These are phyloP conservation scores for Drechmeria coniospora DNA, from an alignment of 2,329 filamentous ascomycete genomes.

Conservation along the genomic window DNA sequence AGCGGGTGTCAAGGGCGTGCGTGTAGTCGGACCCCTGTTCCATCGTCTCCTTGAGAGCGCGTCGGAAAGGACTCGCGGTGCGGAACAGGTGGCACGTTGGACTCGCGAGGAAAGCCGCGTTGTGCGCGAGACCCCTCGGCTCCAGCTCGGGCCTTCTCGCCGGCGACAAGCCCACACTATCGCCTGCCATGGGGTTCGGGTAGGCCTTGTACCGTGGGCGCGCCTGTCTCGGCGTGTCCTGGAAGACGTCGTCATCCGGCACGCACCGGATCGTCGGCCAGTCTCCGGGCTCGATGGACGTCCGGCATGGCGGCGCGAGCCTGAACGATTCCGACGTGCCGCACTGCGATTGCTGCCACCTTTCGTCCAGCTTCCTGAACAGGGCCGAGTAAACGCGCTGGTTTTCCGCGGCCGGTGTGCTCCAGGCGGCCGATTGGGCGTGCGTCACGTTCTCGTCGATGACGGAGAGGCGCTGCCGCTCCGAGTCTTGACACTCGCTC, in stretches of 20 bases:
- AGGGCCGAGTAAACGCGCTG: conserved; percentile 48
- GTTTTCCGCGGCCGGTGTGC: too few relatives aligned
- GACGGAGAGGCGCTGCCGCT: conserved; percentile 43
- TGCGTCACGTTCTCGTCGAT: conserved; percentile 40
- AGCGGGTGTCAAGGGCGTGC: conserved; percentile 17
- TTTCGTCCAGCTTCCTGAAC: conserved; percentile 37
- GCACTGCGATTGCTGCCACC: conserved; percentile 9
- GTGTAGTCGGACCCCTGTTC: conserved; percentile 13
- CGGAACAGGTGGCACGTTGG: conserved; percentile 35
- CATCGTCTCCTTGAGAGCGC: conserved; percentile 32
- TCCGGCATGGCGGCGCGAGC: conserved; percentile 5
- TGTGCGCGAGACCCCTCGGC: conserved; percentile 20
- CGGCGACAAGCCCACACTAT: conserved; percentile 4
- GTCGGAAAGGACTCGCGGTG: conserved; percentile 39
- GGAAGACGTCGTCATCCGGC: conserved; percentile 18
- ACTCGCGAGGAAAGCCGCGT: conserved; percentile 36
- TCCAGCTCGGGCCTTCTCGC: conserved; percentile 4
- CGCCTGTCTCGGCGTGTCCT: background rate
- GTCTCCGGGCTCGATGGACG: conserved; percentile 5
- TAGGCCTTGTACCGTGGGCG: conserved; percentile 6
- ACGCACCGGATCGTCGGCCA: conserved; percentile 18
- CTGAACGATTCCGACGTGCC: conserved; percentile 2
- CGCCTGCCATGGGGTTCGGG: conserved; percentile 4
- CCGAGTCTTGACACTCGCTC: conserved; percentile 27
- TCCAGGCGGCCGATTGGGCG: conserved; percentile 24